A percentile compares a stretch with the other conserved stretches of the same genome.
phyloP scores from a whole-genome alignment of 1,139 yeast species.

The Debaryomyces coudertii region DNA sequence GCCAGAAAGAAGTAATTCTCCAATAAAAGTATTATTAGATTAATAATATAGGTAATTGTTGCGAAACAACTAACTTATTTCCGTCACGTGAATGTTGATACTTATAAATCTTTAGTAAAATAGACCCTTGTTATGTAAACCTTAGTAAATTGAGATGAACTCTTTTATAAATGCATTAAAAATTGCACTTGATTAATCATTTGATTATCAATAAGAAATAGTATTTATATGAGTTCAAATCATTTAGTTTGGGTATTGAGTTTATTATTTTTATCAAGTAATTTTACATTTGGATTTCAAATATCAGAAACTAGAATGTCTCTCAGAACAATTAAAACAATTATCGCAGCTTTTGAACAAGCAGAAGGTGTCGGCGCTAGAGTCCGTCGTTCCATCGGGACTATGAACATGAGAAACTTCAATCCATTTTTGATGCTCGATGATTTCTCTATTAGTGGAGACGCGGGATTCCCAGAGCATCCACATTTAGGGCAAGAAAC shows the following conservation, averaged over 20 bases:
- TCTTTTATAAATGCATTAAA: background rate
- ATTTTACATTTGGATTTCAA: conserved; percentile 5
- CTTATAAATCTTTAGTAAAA: conserved; percentile 5
- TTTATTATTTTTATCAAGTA: conserved; percentile 3
- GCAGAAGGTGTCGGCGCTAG: conserved; percentile 88
- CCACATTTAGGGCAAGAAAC: conserved; percentile 95
- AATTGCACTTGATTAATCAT: background rate
- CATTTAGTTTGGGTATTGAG: background rate
- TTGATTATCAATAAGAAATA: background rate
- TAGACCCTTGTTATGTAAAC: background rate
- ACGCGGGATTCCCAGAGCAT: conserved; percentile 90
- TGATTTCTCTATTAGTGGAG: conserved; percentile 57
- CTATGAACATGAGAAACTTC: conserved; percentile 65
- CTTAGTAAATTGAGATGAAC: background rate
- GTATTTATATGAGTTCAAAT: conserved; percentile 1
- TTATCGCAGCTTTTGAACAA: conserved; percentile 70
- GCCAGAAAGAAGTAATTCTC: conserved; percentile 27
- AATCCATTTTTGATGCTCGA: conserved; percentile 86
- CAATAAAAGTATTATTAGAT: background rate
- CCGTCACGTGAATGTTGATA: background rate
- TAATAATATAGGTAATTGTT: background rate
- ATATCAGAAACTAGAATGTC: conserved; percentile 10
- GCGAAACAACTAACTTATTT: background rate
- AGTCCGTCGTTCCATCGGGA: conserved; percentile 83
- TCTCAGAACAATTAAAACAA: conserved; percentile 58